Base-by-base conservation (phyloP, 2,329 filamentous ascomycete species). In the Colletotrichum eleusines region DNA sequence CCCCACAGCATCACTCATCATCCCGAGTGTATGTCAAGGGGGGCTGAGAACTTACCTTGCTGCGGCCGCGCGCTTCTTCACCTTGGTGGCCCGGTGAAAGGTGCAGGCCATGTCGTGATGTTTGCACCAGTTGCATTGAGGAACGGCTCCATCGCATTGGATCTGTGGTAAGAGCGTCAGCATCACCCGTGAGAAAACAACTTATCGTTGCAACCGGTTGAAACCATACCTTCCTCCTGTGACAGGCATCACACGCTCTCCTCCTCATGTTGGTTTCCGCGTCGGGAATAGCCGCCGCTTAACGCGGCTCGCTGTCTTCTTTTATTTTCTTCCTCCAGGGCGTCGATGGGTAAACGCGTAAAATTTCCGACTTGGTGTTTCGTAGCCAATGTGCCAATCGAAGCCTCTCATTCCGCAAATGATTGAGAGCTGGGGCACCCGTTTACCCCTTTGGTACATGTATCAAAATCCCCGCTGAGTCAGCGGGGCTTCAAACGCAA, bases 91-190 rank as follows among this genome's bases (percentile, higher is more conserved):
- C 40, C 72, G 44, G 53, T 66, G 79, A 74, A 85, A 87, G 9
- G 83, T 86, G 75, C 85, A 87, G 23, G 80, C 75, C 26, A 84
- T 78, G 64, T 80, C 76, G 72, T 86, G 85, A 75, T 86, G 83
- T 60, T 78, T 80, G 74, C 85, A 87, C 84, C 84, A 87, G 75
- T 87, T 83, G 76, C 85, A 87, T 59, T 80, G 78, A 4, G 82
- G 81, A 12, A 78, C 70, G 20, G 78, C 78, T 2, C 78, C 79
- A 74, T 85, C 85, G 72, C 85, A 87, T 79, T 86, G 85, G 70
- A 87, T 87, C 84, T 86, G 63, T 62, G 31, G 11, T 53, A 42
- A 14, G 51, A 63, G 28, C 20, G 59, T 72, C 48, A 71, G 71
- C 44, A 60, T 44, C 16, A 42, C 28, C 44, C 53, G 18, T 50